These are phyloP conservation scores for Aegle marmelos DNA, from an alignment of 345 rosid species.

Conservation along the genomic window DNA sequence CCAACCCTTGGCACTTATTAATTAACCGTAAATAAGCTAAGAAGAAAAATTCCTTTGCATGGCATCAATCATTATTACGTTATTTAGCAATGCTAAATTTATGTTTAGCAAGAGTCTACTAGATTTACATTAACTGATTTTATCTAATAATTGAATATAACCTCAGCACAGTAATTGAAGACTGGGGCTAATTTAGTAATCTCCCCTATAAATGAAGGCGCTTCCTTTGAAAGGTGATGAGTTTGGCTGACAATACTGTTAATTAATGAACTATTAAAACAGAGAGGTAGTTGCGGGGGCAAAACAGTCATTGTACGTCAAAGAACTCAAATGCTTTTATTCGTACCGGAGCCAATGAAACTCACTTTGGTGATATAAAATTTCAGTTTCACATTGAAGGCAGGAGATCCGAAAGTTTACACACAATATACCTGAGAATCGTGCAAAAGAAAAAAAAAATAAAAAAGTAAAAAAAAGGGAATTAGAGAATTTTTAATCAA, in stretches of 20 bases:
- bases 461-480: slow-evolving; percentile 12
- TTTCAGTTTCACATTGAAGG: slow-evolving; percentile 29
- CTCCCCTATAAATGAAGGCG: not conserved
- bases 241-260: slow-evolving; percentile 8
- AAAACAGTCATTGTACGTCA: slow-evolving; percentile 17
- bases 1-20: too few species aligned
- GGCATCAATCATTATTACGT: not conserved
- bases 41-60: too few species aligned
- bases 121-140: not conserved
- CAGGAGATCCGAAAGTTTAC: slow-evolving; percentile 46
- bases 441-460: slow-evolving; percentile 15
- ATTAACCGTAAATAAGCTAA: too few species aligned
- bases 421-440: slow-evolving; percentile 31
- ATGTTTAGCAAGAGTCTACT: not conserved
- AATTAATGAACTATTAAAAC: slow-evolving; percentile 14
- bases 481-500: slow-evolving; percentile 26
- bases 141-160: not conserved
- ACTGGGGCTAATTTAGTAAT: not conserved
- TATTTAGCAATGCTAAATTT: not conserved
- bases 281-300: slow-evolving; percentile 20
- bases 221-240: not conserved
- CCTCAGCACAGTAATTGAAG: not conserved
- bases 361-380: not conserved
- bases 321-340: not conserved
- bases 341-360: not conserved